Evolutionary conservation across 805 yeast genomes (phyloP), one percentile per base, ranked within the genome.

Genomic region (Yarrowia alimentaria): DNA sequence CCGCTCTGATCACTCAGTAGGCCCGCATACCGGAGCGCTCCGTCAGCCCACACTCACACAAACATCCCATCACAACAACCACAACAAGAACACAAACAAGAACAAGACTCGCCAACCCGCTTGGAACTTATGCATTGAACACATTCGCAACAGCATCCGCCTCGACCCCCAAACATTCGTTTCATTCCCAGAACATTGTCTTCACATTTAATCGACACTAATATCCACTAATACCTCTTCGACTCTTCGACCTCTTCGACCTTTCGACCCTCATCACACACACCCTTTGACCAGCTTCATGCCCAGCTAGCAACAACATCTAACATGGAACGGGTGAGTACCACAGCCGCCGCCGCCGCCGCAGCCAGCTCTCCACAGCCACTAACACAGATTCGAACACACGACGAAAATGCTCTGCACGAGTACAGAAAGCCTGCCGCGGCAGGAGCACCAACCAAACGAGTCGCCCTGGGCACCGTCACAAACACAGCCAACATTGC

Each of bases 301-400:
- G n/a, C n/a, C n/a, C n/a, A n/a, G n/a, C n/a, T n/a, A n/a, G n/a
- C n/a, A n/a, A n/a, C n/a, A n/a, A n/a, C n/a, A n/a, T n/a, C n/a
- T n/a, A n/a, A n/a, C n/a, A 43, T 43, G 50, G 50, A 43, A 33
- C 29, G 37, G 30, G 50, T 43, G 37, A 43, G 50, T 43, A 43
- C 12, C 25, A 4, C 6, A 8, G 8, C 17, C 17, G 11, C 6
- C 6, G 14, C 17, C 32, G 11, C 6, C 16, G 17, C 17, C 17
- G n/a, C 17, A 29, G 13, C 29, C 28, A n/a, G 17, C 6, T 9
- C 25, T 12, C 8, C 3, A 10, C 14, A 5, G 10, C 22, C 9
- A 37, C 43, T 37, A 37, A 30, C 50, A 43, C 50, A 43, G 50
- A 43, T 29, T 18, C 50, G 50, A 30, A 43, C 37, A 24, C 50